These are phyloP conservation scores for Gracilaria domingensis DNA, from an alignment of 23 red algal genomes.

Conservation along the genomic window DNA sequence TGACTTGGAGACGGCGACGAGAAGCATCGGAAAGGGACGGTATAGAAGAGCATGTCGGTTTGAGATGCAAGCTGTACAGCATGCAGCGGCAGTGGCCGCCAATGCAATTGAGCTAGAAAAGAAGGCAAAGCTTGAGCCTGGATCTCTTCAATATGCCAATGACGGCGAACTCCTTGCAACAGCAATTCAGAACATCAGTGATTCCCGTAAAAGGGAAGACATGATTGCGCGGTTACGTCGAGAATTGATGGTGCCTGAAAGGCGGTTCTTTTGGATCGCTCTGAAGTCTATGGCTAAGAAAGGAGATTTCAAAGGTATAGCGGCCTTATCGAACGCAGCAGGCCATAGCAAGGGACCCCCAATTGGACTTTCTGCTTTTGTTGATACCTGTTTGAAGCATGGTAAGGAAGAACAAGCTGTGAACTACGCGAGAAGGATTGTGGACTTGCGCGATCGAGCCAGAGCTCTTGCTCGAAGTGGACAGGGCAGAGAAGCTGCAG, in stretches of 20 bases:
- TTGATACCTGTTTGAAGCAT: constrained; percentile 72
- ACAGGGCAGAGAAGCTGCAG: constrained; percentile 58
- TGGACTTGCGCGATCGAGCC: constrained; percentile 72
- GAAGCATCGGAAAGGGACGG: constrained; percentile 22
- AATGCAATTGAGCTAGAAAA: constrained; percentile 64
- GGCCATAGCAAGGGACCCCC: constrained; percentile 61
- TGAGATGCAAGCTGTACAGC: constrained; percentile 62
- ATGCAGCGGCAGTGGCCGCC: constrained; percentile 31
- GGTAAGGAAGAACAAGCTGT: constrained; percentile 60
- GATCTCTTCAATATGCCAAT: constrained; percentile 42
- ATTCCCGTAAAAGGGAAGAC: constrained; percentile 6
- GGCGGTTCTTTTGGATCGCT: constrained; percentile 68
- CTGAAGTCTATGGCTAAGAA: constrained; percentile 60
- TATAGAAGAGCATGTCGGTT: constrained; percentile 38
- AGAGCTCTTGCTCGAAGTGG: constrained; percentile 74
- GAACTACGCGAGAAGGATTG: constrained; percentile 60
- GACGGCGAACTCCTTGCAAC: constrained; percentile 43
- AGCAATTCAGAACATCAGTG: constrained; percentile 29
- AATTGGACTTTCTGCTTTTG: constrained; percentile 71
- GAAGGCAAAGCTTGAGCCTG: constrained; percentile 20
- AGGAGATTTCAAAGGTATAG: constrained; percentile 62
- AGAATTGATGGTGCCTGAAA: constrained; percentile 69
- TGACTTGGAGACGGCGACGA: constrained; percentile 37
- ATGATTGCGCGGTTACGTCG: constrained; percentile 31
- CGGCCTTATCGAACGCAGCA: constrained; percentile 37